Evolutionary conservation across 345 rosid species (phyloP), one percentile per base, ranked within the genome.

Genomic region (Brassica rapa): DNA sequence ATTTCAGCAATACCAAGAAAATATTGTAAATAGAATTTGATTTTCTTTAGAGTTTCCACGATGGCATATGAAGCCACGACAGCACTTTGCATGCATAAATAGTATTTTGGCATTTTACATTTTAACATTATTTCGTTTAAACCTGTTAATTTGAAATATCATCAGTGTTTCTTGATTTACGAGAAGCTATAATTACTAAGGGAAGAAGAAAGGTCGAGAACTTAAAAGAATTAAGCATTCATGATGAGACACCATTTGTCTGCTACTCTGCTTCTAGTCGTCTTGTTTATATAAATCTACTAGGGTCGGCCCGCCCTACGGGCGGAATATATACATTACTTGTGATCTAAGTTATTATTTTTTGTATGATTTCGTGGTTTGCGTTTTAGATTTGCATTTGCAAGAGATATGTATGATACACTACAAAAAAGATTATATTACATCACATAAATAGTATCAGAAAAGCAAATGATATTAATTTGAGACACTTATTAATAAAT

Each of bases 1-100:
- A 5, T 75, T 67, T 75, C 43, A 56, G 15, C 66, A 37, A n/a
- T 24, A 56, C 57, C 66, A 71, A 75, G 68, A 23, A 73, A 11
- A 41, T 15, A 10, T 9, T 62, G 59, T 15, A 3, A 8, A 59
- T 68, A 43, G 8, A 49, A 25, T 68, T 68, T 6, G 32, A 46
- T 14, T 68, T 6, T 24, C 19, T 49, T 49, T 49, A 49, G 19
- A 51, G 5, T 51, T 51, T 51, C 56, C 2, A 51, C 16, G 49
- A 41, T 41, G 49, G 14, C 14, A 71, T 15, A 41, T n/a, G 37
- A 41, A 72, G 27, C 49, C 8, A 33, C 46, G 15, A 61, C 43
- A 15, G 19, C 70, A 43, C 41, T 29, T 62, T 16, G 68, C 76
- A 62, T 62, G 68, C 69, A 43, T 62, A 16, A 71, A 15, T 35